These are phyloP conservation scores for Penicillium crustosum DNA, from an alignment of 2,329 filamentous ascomycete species.

Conservation along the genomic window DNA sequence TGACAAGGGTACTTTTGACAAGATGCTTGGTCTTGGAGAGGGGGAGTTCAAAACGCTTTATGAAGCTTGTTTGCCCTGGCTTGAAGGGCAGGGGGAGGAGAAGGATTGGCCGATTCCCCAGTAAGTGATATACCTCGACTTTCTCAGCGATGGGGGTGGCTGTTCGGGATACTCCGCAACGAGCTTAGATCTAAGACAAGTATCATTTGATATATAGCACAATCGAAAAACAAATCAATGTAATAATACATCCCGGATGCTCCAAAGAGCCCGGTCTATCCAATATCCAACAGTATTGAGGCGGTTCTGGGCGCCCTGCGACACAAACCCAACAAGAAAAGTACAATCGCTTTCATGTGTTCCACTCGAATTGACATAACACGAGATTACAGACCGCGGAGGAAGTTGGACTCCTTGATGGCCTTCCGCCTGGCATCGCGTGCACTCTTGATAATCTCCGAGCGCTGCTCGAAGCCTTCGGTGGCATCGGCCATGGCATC, in stretches of 20 bases:
- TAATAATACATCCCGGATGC: constrained; percentile 35
- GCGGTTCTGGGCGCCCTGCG: constrained; percentile 13
- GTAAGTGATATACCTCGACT: neutral
- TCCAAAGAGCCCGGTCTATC: constrained; percentile 8
- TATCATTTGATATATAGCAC: constrained; percentile 29
- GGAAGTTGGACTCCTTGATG: constrained; percentile 50
- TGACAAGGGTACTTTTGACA: constrained; percentile 25
- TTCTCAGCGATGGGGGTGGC: neutral
- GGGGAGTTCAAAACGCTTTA: constrained; percentile 32
- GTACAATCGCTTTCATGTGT: constrained; percentile 11
- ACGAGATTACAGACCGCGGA: constrained; percentile 44
- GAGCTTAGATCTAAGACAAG: constrained; percentile 7
- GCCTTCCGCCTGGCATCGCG: constrained; percentile 47
- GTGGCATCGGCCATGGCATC: constrained; percentile 36
- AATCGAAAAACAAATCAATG: constrained; percentile 25
- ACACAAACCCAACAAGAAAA: constrained; percentile 8
- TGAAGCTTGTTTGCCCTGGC: constrained; percentile 33
- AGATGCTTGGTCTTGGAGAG: constrained; percentile 26
- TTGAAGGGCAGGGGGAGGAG: constrained; percentile 36
- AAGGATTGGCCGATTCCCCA: constrained; percentile 33
- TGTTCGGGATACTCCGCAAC: neutral
- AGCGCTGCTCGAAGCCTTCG: constrained; percentile 38
- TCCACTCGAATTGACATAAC: constrained; percentile 2
- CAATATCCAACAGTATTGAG: constrained; percentile 14
- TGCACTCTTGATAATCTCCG: constrained; percentile 47